These are phyloP conservation scores for Gnomoniopsis sp. DNA, from an alignment of 2,329 filamentous ascomycete genomes.

Conservation along the genomic window DNA sequence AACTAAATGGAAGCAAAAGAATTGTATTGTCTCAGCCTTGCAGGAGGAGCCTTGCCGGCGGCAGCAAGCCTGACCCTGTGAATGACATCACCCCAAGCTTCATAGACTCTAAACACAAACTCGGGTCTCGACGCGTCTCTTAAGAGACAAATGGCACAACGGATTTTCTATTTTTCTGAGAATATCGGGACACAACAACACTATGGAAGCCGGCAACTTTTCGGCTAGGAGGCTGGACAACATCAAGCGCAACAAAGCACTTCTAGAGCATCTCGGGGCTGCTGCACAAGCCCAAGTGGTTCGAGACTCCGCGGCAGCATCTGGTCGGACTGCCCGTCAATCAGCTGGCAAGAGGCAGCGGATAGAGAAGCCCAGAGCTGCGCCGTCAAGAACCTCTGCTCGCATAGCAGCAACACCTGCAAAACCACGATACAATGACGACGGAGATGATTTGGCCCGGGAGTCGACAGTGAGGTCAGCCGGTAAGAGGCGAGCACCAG, in stretches of 20 bases:
- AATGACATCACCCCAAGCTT: no score
- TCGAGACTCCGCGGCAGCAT: conserved; percentile 14
- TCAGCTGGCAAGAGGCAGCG: conserved; percentile 1
- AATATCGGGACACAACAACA: no score
- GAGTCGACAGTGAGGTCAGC: neutral
- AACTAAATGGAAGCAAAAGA: no score
- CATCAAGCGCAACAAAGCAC: conserved; percentile 45
- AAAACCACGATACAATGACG: conserved; percentile 36
- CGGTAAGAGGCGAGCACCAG: neutral
- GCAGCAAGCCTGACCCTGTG: no score
- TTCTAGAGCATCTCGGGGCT: conserved; percentile 45
- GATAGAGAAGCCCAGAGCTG: conserved; percentile 7
- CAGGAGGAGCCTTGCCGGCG: no score
- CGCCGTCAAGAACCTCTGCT: conserved; percentile 42
- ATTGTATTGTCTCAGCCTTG: no score
- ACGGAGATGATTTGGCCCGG: conserved; percentile 15
- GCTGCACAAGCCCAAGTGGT: conserved; percentile 25
- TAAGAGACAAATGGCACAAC: no score
- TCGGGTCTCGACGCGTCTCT: no score
- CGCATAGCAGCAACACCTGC: conserved; percentile 39
- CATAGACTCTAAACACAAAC: no score
- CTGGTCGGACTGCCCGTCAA: neutral
- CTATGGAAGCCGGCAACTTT: conserved; percentile 28
- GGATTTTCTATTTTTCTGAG: no score
- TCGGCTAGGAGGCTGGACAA: conserved; percentile 43